Evolutionary conservation across 1,284 basidiomycete genomes (phyloP).

Genomic region (Paramarasmius palmivorus): DNA sequence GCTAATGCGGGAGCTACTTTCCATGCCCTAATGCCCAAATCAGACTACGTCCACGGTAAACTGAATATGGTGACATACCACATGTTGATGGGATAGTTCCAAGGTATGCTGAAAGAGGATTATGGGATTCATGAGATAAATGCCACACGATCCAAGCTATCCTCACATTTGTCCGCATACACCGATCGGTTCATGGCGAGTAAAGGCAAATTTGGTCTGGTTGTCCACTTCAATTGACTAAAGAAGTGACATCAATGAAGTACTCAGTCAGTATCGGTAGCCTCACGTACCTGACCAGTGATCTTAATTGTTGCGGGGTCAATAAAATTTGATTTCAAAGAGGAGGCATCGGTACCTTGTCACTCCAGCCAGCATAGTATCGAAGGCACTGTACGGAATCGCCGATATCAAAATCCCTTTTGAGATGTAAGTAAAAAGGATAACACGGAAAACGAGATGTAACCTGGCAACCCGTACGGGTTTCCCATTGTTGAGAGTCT

Average conservation of each 20-base stretch:
- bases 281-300: conserved; percentile 54
- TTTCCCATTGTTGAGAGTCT: conserved; percentile 84
- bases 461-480: conserved; percentile 75
- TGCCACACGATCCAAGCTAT: conserved; percentile 9
- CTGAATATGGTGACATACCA: conserved; percentile 45
- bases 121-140: conserved; percentile 8
- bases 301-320: conserved; percentile 63
- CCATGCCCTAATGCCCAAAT: conserved; percentile 66
- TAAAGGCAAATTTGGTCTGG: conserved; percentile 81
- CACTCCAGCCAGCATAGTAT: conserved; percentile 69
- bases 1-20: conserved; percentile 91
- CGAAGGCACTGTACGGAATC: conserved; percentile 81
- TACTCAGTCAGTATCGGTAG: conserved; percentile 15
- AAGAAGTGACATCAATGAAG: not conserved
- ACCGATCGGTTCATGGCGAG: conserved; percentile 90
- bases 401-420: conserved; percentile 82
- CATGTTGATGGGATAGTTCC: conserved; percentile 94
- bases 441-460: not conserved
- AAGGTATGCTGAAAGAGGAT: conserved; percentile 72
- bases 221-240: conserved; percentile 83
- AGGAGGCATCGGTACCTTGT: conserved; percentile 6
- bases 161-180: conserved; percentile 88
- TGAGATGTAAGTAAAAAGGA: conserved; percentile 8
- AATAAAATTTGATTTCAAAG: not conserved
- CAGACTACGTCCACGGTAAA: conserved; percentile 13